Percentiles rank a stretch among this genome's conserved stretches.
Conservation (phyloP, 1,284 basidiomycete species). For the Porodaedalea pini region DNA sequence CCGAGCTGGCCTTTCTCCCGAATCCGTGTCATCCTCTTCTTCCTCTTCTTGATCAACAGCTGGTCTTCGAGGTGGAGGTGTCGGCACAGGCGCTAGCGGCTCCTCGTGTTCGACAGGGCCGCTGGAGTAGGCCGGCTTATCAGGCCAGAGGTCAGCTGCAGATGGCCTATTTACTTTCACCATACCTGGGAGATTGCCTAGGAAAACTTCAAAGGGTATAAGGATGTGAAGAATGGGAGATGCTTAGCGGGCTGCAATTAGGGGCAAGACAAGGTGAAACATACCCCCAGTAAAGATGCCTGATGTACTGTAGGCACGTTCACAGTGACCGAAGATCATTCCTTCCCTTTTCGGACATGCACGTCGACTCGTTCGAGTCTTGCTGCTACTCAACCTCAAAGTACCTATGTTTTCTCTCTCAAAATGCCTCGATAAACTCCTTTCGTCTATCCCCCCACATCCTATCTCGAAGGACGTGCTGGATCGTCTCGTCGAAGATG, state of each 20-base stretch:
- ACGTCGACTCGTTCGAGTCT: too few species aligned
- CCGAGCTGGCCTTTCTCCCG: neutral
- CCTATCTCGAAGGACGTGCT: constrained; percentile 46
- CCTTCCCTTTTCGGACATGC: too few species aligned
- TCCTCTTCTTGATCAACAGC: neutral
- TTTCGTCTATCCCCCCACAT: constrained; percentile 48
- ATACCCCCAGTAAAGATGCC: too few species aligned
- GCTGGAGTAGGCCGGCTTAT: neutral
- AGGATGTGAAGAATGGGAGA: too few species aligned
- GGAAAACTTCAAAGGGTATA: too few species aligned
- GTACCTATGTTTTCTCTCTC: constrained; percentile 38
- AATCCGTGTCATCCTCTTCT: neutral
- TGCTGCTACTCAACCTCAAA: neutral
- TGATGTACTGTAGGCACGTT: too few species aligned
- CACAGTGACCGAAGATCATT: too few species aligned
- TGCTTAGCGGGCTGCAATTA: too few species aligned
- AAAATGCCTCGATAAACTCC: constrained; percentile 42
- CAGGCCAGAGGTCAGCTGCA: constrained; percentile 12
- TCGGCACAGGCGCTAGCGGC: neutral
- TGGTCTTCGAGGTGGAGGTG: neutral
- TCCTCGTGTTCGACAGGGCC: neutral
- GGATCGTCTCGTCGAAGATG: constrained; percentile 45
- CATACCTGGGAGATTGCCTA: too few species aligned
- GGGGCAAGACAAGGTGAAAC: too few species aligned
- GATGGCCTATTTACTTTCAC: constrained; percentile 3